Evolutionary conservation across 768 basidiomycete genomes (phyloP).

Genomic region (Boletus sp.): DNA sequence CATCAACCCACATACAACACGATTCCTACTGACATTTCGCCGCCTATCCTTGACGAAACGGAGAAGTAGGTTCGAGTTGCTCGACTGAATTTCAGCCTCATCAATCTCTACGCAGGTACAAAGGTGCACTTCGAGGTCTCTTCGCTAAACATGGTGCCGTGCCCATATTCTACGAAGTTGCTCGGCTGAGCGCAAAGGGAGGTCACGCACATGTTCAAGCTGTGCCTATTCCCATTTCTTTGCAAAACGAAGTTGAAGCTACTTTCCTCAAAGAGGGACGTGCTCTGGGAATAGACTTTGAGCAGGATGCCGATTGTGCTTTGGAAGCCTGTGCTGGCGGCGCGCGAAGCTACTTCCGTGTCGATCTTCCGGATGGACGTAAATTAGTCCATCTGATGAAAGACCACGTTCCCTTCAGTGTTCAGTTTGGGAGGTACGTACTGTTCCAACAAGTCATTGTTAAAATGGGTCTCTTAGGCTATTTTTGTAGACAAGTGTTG

Average conservation of each 20-base stretch:
- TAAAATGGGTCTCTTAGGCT: not conserved
- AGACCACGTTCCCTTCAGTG: conserved; percentile 72
- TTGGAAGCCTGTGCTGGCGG: conserved; percentile 48
- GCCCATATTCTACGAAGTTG: conserved; percentile 86
- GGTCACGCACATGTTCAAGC: conserved; percentile 95
- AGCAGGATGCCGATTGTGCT: conserved; percentile 64
- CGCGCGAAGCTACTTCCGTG: conserved; percentile 79
- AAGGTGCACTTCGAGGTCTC: conserved; percentile 66
- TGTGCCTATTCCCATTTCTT: conserved; percentile 67
- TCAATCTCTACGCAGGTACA: conserved; percentile 53
- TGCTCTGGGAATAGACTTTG: conserved; percentile 68
- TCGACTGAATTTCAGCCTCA: conserved; percentile 1
- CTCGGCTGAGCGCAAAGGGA: conserved; percentile 76
- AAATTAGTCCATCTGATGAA: conserved; percentile 86
- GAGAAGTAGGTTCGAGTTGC: conserved; percentile 49
- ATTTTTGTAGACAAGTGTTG: conserved; percentile 66
- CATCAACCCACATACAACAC: conserved; percentile 88
- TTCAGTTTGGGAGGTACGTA: conserved; percentile 89
- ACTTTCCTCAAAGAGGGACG: conserved; percentile 74
- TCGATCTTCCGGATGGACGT: conserved; percentile 84
- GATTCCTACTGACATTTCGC: conserved; percentile 74
- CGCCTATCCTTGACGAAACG: conserved; percentile 78
- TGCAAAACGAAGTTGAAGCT: conserved; percentile 63
- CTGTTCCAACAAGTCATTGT: not conserved
- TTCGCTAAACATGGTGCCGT: conserved; percentile 69